These are phyloP conservation scores for Eimeria falciformis DNA, from an alignment of 169 alveolate genomes.

Conservation along the genomic window DNA sequence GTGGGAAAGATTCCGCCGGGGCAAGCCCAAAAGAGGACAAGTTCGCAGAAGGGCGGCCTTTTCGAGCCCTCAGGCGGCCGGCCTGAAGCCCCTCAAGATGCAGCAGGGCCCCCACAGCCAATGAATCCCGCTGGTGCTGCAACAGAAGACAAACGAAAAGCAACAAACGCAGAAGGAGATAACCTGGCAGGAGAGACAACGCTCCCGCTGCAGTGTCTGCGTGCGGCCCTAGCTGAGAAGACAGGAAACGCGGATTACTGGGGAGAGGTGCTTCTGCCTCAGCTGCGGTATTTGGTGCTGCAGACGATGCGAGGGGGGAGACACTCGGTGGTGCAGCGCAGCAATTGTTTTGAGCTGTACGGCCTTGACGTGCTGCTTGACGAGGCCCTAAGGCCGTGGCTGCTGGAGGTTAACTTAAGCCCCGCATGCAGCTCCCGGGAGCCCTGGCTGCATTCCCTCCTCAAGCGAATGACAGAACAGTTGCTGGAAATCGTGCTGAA, in stretches of 20 bases:
- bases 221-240: background rate
- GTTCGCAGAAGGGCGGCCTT: no score
- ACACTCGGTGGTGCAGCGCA: slow-evolving; percentile 84
- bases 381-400: slow-evolving; percentile 95
- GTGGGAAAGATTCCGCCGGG: no score
- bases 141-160: background rate
- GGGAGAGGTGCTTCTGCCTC: slow-evolving; percentile 10
- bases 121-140: background rate
- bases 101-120: no score
- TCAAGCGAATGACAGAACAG: slow-evolving; percentile 84
- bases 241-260: slow-evolving; percentile 13
- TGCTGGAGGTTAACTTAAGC: slow-evolving; percentile 96
- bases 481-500: slow-evolving; percentile 37
- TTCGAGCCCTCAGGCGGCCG: no score
- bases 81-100: no score
- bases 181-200: slow-evolving; percentile 1
- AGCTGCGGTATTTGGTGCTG: slow-evolving; percentile 32
- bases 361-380: slow-evolving; percentile 97
- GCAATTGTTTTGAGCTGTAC: slow-evolving; percentile 89
- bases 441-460: slow-evolving; percentile 83
- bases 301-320: slow-evolving; percentile 68
- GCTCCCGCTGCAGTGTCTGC: slow-evolving; percentile 16
- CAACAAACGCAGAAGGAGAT: background rate
- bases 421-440: slow-evolving; percentile 92
- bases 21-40: no score